Base-by-base conservation (phyloP, 768 basidiomycete genomes). In the Leccinum ochraceum region DNA sequence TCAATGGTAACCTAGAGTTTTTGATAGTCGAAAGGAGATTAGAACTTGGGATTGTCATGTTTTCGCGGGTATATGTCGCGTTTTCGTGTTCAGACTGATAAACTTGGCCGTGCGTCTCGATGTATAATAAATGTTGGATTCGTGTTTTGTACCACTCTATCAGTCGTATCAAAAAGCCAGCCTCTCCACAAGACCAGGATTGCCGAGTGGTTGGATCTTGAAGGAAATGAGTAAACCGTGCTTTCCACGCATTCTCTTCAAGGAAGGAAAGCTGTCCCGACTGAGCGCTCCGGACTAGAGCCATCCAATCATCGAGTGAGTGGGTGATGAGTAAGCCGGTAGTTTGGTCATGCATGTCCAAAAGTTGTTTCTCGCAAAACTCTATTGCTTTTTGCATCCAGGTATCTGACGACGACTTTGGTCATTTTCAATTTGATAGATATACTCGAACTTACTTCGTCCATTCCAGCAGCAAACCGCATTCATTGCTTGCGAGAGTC, bases 401-500 rank as follows among this genome's bases (percentile, higher is more conserved):
- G 5, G 71, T 67, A 14, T 67, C 67, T 66, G 55, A 65, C 37
- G 48, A 26, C 26, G 2, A 24, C 28, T 58, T 70, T 50, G 60
- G 63, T 51, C 16, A 10, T 42, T 56, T 36, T 42, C 55, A 55
- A 8, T n/a, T 63, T 10, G 9, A 52, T 42, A 57, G 20, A 3
- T 6, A 3, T 39, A 22, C 42, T 71, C 67, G 57, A 26, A 46
- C 68, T 61, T 54, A 75, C 70, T n/a, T 74, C 76, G 49, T 68
- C 78, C 60, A 73, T 69, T 50, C 80, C 80, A 83, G 63, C 79
- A 78, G 63, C 82, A 83, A 11, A 83, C 69, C 0, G 82, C 77
- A 55, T 73, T 76, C 39, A 78, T 75, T 14, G 82, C 75, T 56
- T 78, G 79, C 51, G 70, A 76, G n/a, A 82, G 63, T 17, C 82